These are phyloP conservation scores for Aquilaria agallochum DNA, from an alignment of 441 rosid species.

Conservation along the genomic window DNA sequence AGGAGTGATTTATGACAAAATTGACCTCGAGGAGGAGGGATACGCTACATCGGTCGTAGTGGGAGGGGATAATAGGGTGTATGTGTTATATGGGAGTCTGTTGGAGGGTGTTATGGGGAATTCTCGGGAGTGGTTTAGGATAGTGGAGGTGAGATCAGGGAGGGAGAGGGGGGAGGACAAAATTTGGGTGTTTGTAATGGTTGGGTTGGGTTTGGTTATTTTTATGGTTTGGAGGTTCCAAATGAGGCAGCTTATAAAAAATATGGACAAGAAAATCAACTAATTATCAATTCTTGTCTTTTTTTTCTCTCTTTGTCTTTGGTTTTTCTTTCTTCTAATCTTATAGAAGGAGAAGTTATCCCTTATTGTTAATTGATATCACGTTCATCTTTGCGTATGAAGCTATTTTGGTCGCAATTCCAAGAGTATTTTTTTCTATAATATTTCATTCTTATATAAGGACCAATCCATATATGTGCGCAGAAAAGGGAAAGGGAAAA, in stretches of 20 bases:
- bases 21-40: conserved; percentile 54
- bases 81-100: conserved; percentile 72
- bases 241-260: conserved; percentile 61
- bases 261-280: conserved; percentile 51
- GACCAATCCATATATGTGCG: too few species aligned
- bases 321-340: not conserved
- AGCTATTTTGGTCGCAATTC: too few species aligned
- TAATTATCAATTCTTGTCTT: conserved; percentile 4
- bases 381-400: too few species aligned
- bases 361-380: not conserved
- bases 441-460: too few species aligned
- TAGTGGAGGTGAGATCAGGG: conserved; percentile 61
- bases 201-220: conserved; percentile 77
- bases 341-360: conserved; percentile 6
- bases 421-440: too few species aligned
- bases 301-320: not conserved
- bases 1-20: conserved; percentile 67
- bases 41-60: conserved; percentile 54
- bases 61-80: conserved; percentile 58
- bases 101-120: conserved; percentile 46
- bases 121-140: conserved; percentile 54
- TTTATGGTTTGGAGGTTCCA: conserved; percentile 87
- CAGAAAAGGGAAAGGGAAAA: too few species aligned
- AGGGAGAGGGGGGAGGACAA: conserved; percentile 56
- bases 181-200: conserved; percentile 54